These are phyloP conservation scores for Aspergillus glaucus DNA, from an alignment of 2,329 filamentous ascomycete species.

Conservation along the genomic window DNA sequence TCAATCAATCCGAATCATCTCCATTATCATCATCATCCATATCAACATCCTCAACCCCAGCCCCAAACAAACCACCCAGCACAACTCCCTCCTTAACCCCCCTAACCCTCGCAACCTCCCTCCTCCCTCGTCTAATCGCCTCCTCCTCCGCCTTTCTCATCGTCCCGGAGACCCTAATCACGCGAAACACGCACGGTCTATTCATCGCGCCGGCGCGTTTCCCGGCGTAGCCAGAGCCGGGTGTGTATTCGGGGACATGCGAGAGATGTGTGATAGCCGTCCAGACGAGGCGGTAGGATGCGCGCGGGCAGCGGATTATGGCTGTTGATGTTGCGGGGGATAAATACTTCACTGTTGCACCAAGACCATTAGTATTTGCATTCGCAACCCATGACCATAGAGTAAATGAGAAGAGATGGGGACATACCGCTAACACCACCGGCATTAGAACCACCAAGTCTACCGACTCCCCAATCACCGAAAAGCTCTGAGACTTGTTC, in stretches of 20 bases:
- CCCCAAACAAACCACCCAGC: slow-evolving; percentile 25
- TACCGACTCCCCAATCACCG: slow-evolving; percentile 73
- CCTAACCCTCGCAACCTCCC: slow-evolving; percentile 62
- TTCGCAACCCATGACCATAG: neutral
- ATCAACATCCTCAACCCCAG: slow-evolving; percentile 41
- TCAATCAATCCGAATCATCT: slow-evolving; percentile 6
- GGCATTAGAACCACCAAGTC: slow-evolving; percentile 57
- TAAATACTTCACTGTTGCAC: slow-evolving; percentile 73
- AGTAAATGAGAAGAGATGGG: neutral
- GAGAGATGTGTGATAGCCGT: slow-evolving; percentile 77
- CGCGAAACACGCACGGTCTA: slow-evolving; percentile 66
- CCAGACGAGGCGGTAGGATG: slow-evolving; percentile 84
- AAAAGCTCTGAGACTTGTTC: slow-evolving; percentile 66
- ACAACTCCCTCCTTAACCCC: slow-evolving; percentile 43
- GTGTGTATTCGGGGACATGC: slow-evolving; percentile 51
- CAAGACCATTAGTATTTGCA: neutral
- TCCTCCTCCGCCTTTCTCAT: slow-evolving; percentile 90
- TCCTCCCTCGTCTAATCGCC: slow-evolving; percentile 69
- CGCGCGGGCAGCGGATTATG: slow-evolving; percentile 76
- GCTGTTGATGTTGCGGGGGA: slow-evolving; percentile 89
- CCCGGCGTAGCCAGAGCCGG: slow-evolving; percentile 1
- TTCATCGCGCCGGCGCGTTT: slow-evolving; percentile 17
- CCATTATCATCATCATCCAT: slow-evolving; percentile 39
- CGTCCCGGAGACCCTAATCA: slow-evolving; percentile 83
- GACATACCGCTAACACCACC: slow-evolving; percentile 60